Percentiles rank a stretch among this genome's conserved stretches.
phyloP scores from a whole-genome alignment of 345 rosid genomes.

The Raphanus raphanistrum region DNA sequence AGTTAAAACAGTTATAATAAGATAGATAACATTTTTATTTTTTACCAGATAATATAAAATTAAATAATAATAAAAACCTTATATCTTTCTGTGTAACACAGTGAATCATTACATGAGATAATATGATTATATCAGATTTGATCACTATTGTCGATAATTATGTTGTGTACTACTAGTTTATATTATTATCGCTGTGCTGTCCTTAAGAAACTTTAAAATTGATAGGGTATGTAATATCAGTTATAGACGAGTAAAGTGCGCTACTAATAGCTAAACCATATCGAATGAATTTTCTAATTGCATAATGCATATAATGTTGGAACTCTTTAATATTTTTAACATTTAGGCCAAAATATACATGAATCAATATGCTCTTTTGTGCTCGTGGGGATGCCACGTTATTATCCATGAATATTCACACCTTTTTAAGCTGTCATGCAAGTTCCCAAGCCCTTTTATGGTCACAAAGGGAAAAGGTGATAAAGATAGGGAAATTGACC shows the following conservation, averaged over 20 bases:
- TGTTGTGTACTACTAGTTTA: neutral
- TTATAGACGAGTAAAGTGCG: neutral
- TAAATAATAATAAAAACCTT: neutral
- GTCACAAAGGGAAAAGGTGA: conserved; percentile 36
- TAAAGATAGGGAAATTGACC: conserved; percentile 37
- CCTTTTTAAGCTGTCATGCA: conserved; percentile 37
- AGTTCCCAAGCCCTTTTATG: conserved; percentile 33
- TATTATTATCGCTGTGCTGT: neutral
- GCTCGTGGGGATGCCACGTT: conserved; percentile 31
- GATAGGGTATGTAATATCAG: neutral
- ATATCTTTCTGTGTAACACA: neutral
- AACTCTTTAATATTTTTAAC: neutral
- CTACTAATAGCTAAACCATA: neutral
- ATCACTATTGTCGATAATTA: neutral
- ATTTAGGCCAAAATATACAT: neutral
- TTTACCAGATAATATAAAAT: neutral
- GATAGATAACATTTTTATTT: no score
- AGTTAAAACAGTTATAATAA: neutral
- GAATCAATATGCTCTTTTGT: conserved; percentile 20
- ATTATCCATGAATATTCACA: conserved; percentile 22
- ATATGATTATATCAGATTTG: neutral
- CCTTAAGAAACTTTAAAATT: neutral
- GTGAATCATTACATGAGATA: neutral
- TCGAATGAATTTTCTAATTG: neutral
- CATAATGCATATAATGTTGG: neutral